Evolutionary conservation across 345 rosid species (phyloP).

Genomic region (Rhizophora apiculata): DNA sequence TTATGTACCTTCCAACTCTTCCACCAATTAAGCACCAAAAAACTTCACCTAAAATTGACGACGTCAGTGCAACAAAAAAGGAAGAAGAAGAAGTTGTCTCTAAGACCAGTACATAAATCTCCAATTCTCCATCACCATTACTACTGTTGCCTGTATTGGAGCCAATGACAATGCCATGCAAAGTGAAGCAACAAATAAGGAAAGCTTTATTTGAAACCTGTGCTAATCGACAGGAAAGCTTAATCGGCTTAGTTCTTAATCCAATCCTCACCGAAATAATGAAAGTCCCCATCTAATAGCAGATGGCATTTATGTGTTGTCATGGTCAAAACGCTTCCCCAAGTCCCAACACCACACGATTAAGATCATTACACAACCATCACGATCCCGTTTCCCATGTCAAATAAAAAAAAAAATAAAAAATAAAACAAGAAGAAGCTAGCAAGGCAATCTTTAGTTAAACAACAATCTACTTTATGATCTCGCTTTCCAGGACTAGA

Average conservation of each 20-base stretch:
- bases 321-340: background rate
- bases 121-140: too few species aligned
- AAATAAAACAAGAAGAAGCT: background rate
- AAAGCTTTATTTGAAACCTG: too few species aligned
- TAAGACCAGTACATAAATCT: too few species aligned
- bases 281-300: background rate
- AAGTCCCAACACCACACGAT: constrained; percentile 9
- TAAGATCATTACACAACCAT: background rate
- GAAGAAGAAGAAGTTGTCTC: too few species aligned
- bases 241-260: background rate
- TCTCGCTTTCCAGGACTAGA: constrained; percentile 18
- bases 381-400: background rate
- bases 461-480: constrained; percentile 28
- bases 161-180: too few species aligned
- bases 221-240: background rate
- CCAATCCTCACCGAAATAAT: background rate
- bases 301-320: background rate
- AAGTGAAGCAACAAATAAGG: too few species aligned
- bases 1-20: too few species aligned
- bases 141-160: too few species aligned
- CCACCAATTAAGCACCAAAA: too few species aligned
- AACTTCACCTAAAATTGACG: too few species aligned
- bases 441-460: constrained; percentile 20
- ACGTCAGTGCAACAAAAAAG: too few species aligned
- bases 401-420: too few species aligned